Conservation (phyloP, 805 yeast genomes). For the Pichia ethanolica region DNA sequence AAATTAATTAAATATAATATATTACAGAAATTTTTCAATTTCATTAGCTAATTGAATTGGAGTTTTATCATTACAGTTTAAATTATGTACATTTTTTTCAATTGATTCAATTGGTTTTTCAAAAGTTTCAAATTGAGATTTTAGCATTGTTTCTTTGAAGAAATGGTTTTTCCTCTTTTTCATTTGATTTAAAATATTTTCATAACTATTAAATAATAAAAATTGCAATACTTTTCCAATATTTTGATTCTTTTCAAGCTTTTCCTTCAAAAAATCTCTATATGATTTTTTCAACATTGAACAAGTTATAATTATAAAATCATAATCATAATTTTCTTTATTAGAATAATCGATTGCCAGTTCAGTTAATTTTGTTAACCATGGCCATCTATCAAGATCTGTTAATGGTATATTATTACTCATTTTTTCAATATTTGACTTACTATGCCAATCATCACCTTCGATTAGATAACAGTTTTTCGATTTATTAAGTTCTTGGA, state of each 20-base stretch:
- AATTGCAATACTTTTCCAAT: conserved; percentile 43
- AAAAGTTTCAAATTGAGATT: conserved; percentile 67
- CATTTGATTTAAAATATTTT: conserved; percentile 56
- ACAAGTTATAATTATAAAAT: conserved; percentile 60
- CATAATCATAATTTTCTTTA: conserved; percentile 1
- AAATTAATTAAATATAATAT: too few species aligned
- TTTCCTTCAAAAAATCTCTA: conserved; percentile 49
- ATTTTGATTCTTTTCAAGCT: conserved; percentile 16
- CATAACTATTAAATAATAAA: conserved; percentile 58
- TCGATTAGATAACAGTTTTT: conserved; percentile 37
- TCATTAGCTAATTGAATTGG: conserved; percentile 12
- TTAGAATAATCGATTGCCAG: conserved; percentile 34
- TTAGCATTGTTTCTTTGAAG: conserved; percentile 82
- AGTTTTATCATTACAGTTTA: conserved; percentile 18
- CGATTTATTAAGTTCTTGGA: conserved; percentile 38
- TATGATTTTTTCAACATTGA: conserved; percentile 75
- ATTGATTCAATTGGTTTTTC: conserved; percentile 47
- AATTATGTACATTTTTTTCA: conserved; percentile 11
- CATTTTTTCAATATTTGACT: conserved; percentile 73
- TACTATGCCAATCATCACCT: conserved; percentile 79
- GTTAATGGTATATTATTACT: conserved; percentile 67
- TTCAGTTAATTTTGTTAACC: conserved; percentile 55
- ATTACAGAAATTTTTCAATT: not conserved
- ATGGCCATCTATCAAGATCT: conserved; percentile 89
- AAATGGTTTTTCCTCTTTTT: conserved; percentile 63